Base-by-base conservation (phyloP, 352 stramenopile genomes). In the Globisporangium apiculatum region DNA sequence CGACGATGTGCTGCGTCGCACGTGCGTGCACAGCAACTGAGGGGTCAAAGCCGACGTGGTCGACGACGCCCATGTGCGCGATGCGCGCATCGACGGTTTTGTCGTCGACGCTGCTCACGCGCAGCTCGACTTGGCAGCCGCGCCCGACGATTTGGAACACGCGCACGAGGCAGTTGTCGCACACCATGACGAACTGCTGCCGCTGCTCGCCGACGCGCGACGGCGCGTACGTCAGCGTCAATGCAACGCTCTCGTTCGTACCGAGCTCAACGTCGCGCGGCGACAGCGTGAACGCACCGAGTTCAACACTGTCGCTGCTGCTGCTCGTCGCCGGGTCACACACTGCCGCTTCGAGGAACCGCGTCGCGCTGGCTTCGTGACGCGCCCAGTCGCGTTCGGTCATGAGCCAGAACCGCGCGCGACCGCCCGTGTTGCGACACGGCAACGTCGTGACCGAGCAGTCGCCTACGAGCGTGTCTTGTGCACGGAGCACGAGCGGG, bases 81-180 rank as follows among this genome's bases (percentile, higher is more conserved):
- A 87, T 65, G 2, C 48, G 66, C 3, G 62, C 61, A 48, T 89
- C 78, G 37, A 91, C 76, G 0, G 53, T 46, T 11, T 69, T 66
- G 12, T 61, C 58, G 42, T 91, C 88, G 15, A 90, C 56, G 0
- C 53, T 56, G 8, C 65, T 71, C 24, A 86, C 62, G 15, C 61
- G 67, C 11, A 94, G 31, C 31, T 91, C 73, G 3, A 94, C 75
- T 55, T 91, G 74, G 54, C 76, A 91, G 1, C 81, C 74, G 7
- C 78, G 75, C 9, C 83, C 83, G 6, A 77, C 67, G 11, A 94
- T 55, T 51, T 90, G 73, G 46, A 91, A 91, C 0, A 82, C 62
- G 5, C 75, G 79, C 42, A 91, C 81, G 37, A 94, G 70, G 52
- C 81, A 89, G 57, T 94, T 94, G 71, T 94, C 79, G 54, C 81